These are phyloP conservation scores for Rhododendron simsii DNA, from an alignment of 148 eudicot genomes.

Conservation along the genomic window DNA sequence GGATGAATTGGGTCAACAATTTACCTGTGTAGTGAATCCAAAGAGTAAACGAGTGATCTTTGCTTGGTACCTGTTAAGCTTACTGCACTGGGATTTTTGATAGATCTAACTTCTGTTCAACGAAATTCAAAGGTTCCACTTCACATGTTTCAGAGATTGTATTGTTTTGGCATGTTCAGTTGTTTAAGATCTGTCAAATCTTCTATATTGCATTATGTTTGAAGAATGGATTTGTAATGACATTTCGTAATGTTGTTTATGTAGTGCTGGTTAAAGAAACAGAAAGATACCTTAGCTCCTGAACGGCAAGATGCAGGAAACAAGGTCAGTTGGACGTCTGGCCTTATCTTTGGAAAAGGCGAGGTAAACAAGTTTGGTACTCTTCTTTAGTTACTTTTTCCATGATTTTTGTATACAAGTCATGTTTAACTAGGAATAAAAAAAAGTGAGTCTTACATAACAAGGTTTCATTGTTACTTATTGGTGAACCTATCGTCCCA, in stretches of 20 bases:
- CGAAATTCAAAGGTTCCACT: not conserved
- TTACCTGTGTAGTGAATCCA: not conserved
- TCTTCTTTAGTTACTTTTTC: not conserved
- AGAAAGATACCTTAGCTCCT: conserved; percentile 53
- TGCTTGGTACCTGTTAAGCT: not conserved
- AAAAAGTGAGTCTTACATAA: not conserved
- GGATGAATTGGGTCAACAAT: not conserved
- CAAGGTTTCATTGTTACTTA: not conserved
- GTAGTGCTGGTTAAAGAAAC: conserved; percentile 79
- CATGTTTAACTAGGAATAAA: not conserved
- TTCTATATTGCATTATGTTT: not conserved
- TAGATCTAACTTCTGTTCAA: not conserved
- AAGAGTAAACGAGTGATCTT: not conserved
- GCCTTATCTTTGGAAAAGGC: conserved; percentile 65
- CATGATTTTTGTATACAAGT: not conserved
- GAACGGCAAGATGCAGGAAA: conserved; percentile 44
- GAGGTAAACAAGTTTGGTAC: conserved; percentile 35
- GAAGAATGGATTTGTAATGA: not conserved
- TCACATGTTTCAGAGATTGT: not conserved
- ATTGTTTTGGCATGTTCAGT: not conserved
- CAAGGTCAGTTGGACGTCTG: conserved; percentile 63
- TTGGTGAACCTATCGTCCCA: not conserved
- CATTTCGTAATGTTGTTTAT: not conserved
- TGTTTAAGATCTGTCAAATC: not conserved
- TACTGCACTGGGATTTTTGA: not conserved